Percentiles rank a stretch among this genome's conserved stretches.
These are phyloP conservation scores for Flaveria sonorensis DNA, from an alignment of 129 eudicot species.

Conservation along the genomic window DNA sequence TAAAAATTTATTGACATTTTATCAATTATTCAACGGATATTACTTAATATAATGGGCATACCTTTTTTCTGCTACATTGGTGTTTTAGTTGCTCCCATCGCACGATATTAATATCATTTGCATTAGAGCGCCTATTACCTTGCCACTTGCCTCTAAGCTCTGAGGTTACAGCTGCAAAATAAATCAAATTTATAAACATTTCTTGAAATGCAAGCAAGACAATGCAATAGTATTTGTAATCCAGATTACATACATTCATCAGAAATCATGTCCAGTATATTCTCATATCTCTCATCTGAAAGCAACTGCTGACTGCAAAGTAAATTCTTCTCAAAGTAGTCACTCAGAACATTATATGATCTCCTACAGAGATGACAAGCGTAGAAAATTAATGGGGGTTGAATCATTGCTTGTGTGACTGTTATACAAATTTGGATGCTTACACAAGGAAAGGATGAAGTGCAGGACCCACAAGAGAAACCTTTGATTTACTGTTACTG, in stretches of 20 bases:
- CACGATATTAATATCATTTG: conserved; percentile 60
- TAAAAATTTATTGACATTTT: too few species aligned
- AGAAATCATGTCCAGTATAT: conserved; percentile 80
- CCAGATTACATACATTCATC: conserved; percentile 63
- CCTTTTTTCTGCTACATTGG: conserved; percentile 77
- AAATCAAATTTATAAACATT: conserved; percentile 8
- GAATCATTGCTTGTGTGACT: not conserved
- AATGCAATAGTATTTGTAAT: not conserved
- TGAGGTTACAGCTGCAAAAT: conserved; percentile 61
- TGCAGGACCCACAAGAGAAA: conserved; percentile 54
- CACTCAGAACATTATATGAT: conserved; percentile 68
- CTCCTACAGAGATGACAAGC: conserved; percentile 60
- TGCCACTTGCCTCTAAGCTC: conserved; percentile 82
- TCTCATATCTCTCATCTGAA: conserved; percentile 78
- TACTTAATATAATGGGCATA: conserved; percentile 17
- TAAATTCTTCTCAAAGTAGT: conserved; percentile 65
- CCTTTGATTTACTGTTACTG: conserved; percentile 64
- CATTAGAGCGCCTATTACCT: conserved; percentile 56
- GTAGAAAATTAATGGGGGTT: not conserved
- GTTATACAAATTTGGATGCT: conserved; percentile 19
- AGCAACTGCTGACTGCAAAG: conserved; percentile 71
- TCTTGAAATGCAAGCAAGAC: conserved; percentile 1
- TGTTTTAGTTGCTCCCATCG: conserved; percentile 86
- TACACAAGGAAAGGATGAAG: conserved; percentile 80
- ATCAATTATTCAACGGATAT: too few species aligned